Conservation (phyloP, 352 stramenopile genomes). For the Globisporangium abappressorium region DNA sequence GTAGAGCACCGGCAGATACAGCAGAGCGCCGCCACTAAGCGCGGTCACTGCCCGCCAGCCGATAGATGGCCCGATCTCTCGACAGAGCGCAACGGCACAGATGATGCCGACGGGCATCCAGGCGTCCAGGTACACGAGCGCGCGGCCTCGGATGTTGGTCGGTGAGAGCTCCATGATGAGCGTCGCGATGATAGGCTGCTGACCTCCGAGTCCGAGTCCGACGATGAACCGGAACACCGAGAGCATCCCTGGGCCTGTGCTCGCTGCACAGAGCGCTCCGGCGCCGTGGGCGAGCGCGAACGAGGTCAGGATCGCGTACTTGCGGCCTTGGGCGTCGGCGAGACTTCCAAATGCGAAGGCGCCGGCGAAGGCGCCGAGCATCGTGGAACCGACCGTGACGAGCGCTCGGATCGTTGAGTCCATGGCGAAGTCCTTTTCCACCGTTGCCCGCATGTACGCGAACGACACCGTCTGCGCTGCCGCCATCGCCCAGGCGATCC, state of each 20-base stretch:
- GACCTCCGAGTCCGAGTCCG: conserved; percentile 49
- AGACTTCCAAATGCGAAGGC: conserved; percentile 40
- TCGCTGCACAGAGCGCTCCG: conserved; percentile 31
- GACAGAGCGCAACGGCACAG: not conserved
- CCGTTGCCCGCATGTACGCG: not conserved
- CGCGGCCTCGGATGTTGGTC: conserved; percentile 13
- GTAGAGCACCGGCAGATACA: conserved; percentile 7
- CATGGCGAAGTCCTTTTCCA: not conserved
- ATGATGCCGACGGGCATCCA: conserved; percentile 21
- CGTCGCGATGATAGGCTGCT: conserved; percentile 39
- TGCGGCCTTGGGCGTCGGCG: conserved; percentile 51
- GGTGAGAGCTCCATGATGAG: conserved; percentile 24
- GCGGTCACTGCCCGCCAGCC: not conserved
- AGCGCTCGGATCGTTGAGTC: not conserved
- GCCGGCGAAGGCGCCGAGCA: conserved; percentile 36
- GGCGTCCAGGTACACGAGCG: conserved; percentile 20
- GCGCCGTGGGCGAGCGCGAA: conserved; percentile 31
- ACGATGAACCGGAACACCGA: conserved; percentile 34
- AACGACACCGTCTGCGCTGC: not conserved
- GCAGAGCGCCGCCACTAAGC: not conserved
- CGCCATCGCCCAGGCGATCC: not conserved
- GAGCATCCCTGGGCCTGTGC: conserved; percentile 28
- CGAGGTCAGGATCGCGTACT: conserved; percentile 32
- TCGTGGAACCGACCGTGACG: not conserved
- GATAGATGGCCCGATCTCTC: not conserved